Percentiles rank a stretch among this genome's conserved stretches.
phyloP scores from a whole-genome alignment of 116 monocot species.

The Thalassia testudinum region DNA sequence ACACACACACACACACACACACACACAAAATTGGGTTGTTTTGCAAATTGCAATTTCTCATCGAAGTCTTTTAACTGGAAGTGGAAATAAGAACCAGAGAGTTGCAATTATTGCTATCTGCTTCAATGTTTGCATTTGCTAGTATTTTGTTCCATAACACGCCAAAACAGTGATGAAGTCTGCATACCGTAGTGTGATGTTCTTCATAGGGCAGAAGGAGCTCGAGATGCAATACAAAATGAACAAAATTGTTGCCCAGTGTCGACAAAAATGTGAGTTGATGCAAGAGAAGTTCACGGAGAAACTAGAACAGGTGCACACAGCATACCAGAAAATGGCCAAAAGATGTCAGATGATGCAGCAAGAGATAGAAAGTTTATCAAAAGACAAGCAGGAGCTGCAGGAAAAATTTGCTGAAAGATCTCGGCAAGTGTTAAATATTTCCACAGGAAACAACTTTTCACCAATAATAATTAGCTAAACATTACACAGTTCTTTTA shows the following conservation, averaged over 20 bases:
- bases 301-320: constrained; percentile 77
- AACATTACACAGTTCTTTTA: not conserved
- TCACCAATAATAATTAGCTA: too few species aligned
- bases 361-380: constrained; percentile 69
- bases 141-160: too few species aligned
- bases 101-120: too few species aligned
- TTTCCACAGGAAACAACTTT: too few species aligned
- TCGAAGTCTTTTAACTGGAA: too few species aligned
- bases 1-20: too few species aligned
- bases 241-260: constrained; percentile 84
- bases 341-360: constrained; percentile 95
- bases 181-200: constrained; percentile 87
- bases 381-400: constrained; percentile 89
- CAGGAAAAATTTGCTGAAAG: constrained; percentile 97
- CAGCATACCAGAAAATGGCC: constrained; percentile 86
- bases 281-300: constrained; percentile 97
- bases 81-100: too few species aligned
- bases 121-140: too few species aligned
- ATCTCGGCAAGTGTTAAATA: constrained; percentile 40
- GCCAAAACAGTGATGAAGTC: constrained; percentile 64
- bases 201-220: constrained; percentile 89
- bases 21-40: too few species aligned
- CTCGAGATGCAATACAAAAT: constrained; percentile 93
- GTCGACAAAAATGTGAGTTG: constrained; percentile 73
- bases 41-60: too few species aligned